phyloP scores from a whole-genome alignment of 768 basidiomycete genomes.

The Grammothele lineata region DNA sequence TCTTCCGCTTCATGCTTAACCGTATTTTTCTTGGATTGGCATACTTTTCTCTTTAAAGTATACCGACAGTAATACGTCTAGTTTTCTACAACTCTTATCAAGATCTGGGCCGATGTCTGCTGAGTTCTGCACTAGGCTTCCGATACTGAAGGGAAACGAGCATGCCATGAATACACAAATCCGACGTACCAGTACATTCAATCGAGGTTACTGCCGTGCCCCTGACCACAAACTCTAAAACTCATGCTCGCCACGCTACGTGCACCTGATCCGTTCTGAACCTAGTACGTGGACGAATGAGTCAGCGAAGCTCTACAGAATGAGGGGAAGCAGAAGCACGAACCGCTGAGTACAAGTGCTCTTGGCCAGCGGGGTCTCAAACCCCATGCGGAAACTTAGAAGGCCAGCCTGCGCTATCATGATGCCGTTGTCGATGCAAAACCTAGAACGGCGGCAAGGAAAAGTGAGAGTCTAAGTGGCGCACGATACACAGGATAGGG shows the following conservation, averaged over 20 bases:
- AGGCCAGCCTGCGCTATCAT: constrained; percentile 99
- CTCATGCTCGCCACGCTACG: constrained; percentile 78
- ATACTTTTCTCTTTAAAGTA: too few relatives aligned
- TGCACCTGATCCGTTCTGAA: constrained; percentile 94
- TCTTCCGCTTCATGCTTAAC: neutral
- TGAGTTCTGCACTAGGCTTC: too few relatives aligned
- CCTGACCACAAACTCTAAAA: too few relatives aligned
- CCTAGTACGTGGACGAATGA: constrained; percentile 43
- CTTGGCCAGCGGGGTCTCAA: constrained; percentile 67
- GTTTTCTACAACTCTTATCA: too few relatives aligned
- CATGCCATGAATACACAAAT: too few relatives aligned
- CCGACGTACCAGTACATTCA: too few relatives aligned
- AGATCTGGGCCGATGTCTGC: too few relatives aligned
- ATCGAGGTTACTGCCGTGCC: too few relatives aligned
- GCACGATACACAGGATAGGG: neutral
- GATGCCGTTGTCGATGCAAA: constrained; percentile 99
- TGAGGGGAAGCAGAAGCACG: constrained; percentile 13
- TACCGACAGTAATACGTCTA: too few relatives aligned
- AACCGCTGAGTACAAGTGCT: constrained; percentile 93
- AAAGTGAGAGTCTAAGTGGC: too few relatives aligned
- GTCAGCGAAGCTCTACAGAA: neutral
- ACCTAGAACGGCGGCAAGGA: constrained; percentile 42
- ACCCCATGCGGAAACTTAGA: constrained; percentile 88
- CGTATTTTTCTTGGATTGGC: neutral
- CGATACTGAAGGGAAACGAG: too few relatives aligned